Conservation (phyloP, 1,284 basidiomycete species). For the Ceratobasidium sp. region DNA sequence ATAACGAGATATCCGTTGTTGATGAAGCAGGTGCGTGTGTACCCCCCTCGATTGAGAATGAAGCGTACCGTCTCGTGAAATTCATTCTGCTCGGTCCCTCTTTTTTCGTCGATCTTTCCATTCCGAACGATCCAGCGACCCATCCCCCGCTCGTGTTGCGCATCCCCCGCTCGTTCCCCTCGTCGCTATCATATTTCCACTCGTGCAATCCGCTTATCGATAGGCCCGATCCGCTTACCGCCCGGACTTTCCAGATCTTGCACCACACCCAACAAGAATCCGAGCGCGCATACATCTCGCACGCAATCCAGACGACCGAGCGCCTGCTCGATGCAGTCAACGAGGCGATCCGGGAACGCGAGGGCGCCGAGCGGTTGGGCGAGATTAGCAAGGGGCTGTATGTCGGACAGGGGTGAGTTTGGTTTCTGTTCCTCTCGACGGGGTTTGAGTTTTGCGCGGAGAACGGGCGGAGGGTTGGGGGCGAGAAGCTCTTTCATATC, state of each 20-base stretch:
- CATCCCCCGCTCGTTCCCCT: neutral
- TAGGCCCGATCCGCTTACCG: neutral
- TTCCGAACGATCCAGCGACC: neutral
- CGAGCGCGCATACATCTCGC: conserved; percentile 63
- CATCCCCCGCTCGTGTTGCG: neutral
- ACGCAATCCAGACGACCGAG: conserved; percentile 72
- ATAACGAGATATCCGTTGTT: conserved; percentile 91
- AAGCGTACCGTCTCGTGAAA: neutral
- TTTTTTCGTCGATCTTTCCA: neutral
- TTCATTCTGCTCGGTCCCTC: neutral
- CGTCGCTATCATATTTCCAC: too few relatives aligned
- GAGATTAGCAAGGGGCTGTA: conserved; percentile 80
- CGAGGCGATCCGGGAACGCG: conserved; percentile 86
- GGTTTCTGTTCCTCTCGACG: neutral
- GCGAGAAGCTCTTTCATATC: neutral
- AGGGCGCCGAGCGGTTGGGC: conserved; percentile 75
- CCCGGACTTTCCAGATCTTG: conserved; percentile 63
- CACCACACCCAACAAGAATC: conserved; percentile 74
- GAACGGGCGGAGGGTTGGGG: neutral
- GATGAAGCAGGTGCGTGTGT: conserved; percentile 68
- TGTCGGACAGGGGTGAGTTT: conserved; percentile 80
- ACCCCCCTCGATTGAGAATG: neutral
- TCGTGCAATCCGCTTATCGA: too few relatives aligned
- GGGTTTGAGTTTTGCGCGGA: neutral
- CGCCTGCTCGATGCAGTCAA: conserved; percentile 82